Base-by-base conservation (phyloP, 2,329 filamentous ascomycete species). In the Penicillium verrucosum region DNA sequence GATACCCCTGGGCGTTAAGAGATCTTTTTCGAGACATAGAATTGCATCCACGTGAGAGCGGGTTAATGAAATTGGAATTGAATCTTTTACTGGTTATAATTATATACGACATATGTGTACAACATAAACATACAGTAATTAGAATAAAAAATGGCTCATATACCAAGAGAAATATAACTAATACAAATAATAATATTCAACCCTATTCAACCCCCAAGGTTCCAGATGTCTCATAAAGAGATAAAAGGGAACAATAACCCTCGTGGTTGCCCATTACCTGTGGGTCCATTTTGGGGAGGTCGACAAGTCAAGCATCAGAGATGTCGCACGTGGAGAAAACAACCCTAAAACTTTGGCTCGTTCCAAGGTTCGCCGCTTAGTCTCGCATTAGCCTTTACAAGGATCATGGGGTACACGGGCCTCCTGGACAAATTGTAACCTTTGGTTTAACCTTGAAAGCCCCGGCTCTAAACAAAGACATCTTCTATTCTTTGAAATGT, bases 281-380 rank as follows among this genome's bases (percentile, higher is more conserved):
- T 46, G 43, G 43, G 29, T 45, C 29, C 2, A n/a, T 10, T 7
- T 10, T 23, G 10, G 5, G 30, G 7, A 34, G 9, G 27, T 51
- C 32, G 34, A 56, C 53, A 56, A 56, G 49, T 50, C 57, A 65
- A 56, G 45, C 36, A 38, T 29, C 37, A 5, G 3, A 43, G 37
- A 23, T 25, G 44, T 51, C 51, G 61, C 64, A 66, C 64, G 64
- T 66, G 62, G 50, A 57, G 59, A 5, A 14, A 53, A 25, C 4
- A 29, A 44, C 37, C 46, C 30, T 5, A 49, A 37, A 34, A 49
- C 45, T 59, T 57, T 61, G 61, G 53, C 54, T 56, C 41, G 23
- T 27, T 14, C 38, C 38, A 23, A 23, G 3, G 38, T 23, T 47
- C 34, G 8, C 47, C 27, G 36, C 21, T 23, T 38, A 12, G 43